Evolutionary conservation across 768 basidiomycete genomes (phyloP), one percentile per base, ranked within the genome.

Genomic region (Podaxis sp.): DNA sequence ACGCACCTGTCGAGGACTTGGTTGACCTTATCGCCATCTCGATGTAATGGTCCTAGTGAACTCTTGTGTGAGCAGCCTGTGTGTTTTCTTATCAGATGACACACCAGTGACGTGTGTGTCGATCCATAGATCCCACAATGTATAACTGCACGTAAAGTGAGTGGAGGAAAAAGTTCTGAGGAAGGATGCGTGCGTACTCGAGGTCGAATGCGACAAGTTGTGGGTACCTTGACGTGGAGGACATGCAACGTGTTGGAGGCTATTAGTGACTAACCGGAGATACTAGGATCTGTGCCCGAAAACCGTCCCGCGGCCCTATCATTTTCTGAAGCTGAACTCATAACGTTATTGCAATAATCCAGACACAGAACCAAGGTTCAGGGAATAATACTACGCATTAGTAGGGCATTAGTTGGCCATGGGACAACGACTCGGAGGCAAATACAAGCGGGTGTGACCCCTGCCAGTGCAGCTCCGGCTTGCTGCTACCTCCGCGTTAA

Each of bases 101-200:
- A n/a, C 62, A 80, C 85, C 82, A 47, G 79, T 74, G 55, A 90
- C 79, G 69, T 93, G 88, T 16, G 86, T 86, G 70, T 95, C 93
- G 55, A 94, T 88, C 92, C 91, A 93, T 14, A 93, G 76, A 60
- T 88, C 83, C 92, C 91, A 94, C 5, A 94, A 76, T 0, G 93
- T 94, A 70, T 90, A 93, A 68, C 91, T 92, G 63, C 10, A 51
- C 14, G 1, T 4, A 23, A 42, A 7, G 2, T 35, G 5, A 50
- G 57, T 38, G 27, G 10, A 55, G n/a, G 61, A 25, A 63, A 57
- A 38, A 44, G 37, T 50, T 13, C 38, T n/a, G 14, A 35, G 18
- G 32, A 36, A 13, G 25, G 10, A 51, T 27, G 40, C 27, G 25
- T 35, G 69, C 69, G 18, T 70, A 93, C 88, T 94, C 92, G 14